phyloP scores from a whole-genome alignment of 805 yeast species.

The Candida quercuum region DNA sequence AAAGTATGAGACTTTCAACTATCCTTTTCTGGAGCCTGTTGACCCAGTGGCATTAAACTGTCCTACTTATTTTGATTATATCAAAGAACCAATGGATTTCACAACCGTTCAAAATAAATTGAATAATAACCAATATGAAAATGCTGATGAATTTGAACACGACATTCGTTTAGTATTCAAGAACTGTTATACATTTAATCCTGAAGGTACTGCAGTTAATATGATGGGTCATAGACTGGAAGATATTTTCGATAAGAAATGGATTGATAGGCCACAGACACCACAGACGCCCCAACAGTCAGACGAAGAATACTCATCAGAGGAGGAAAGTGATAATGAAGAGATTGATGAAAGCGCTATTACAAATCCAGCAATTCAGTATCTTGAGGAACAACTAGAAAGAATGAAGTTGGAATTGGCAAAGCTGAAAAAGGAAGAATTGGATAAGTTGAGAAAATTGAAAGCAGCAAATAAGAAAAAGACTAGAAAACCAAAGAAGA shows the following conservation, averaged over 20 bases:
- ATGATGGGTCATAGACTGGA: slow-evolving; percentile 93
- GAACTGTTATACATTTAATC: slow-evolving; percentile 90
- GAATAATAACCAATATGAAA: slow-evolving; percentile 81
- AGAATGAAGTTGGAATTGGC: slow-evolving; percentile 83
- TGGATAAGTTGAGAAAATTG: slow-evolving; percentile 60
- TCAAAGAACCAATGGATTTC: slow-evolving; percentile 93
- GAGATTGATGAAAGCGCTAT: slow-evolving; percentile 58
- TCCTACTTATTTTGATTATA: slow-evolving; percentile 82
- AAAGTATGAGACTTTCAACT: slow-evolving; percentile 78
- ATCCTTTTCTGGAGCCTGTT: slow-evolving; percentile 90
- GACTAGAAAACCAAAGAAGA: slow-evolving; percentile 30
- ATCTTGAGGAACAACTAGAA: slow-evolving; percentile 79
- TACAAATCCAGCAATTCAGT: slow-evolving; percentile 85
- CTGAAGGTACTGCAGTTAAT: slow-evolving; percentile 95
- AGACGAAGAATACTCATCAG: slow-evolving; percentile 30
- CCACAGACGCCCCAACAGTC: slow-evolving; percentile 30
- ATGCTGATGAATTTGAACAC: slow-evolving; percentile 78
- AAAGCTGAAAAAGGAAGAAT: slow-evolving; percentile 72
- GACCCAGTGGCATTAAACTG: slow-evolving; percentile 92
- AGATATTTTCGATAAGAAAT: slow-evolving; percentile 76
- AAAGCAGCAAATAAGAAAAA: slow-evolving; percentile 41
- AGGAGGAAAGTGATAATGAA: slow-evolving; percentile 46
- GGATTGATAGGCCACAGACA: slow-evolving; percentile 81
- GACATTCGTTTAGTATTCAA: slow-evolving; percentile 81
- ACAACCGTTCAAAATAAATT: slow-evolving; percentile 78